phyloP scores from a whole-genome alignment of 768 basidiomycete species.

The Kwoniella europaea region DNA sequence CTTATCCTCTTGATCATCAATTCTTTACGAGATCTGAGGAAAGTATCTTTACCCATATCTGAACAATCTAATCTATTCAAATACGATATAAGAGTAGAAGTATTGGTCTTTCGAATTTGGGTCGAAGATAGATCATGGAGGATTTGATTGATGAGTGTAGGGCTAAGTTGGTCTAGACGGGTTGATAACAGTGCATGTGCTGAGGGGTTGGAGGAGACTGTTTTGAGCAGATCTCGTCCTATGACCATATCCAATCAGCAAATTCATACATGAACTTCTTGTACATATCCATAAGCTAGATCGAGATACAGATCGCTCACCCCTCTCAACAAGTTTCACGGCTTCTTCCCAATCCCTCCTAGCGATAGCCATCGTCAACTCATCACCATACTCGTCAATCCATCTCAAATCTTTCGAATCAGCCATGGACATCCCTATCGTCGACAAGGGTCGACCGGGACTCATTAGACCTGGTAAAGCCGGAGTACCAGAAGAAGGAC shows the following conservation, averaged over 20 bases:
- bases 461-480: conserved; percentile 71
- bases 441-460: conserved; percentile 64
- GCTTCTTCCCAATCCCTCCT: conserved; percentile 86
- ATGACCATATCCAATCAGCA: conserved; percentile 9
- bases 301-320: conserved; percentile 58
- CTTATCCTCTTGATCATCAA: conserved; percentile 78
- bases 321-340: conserved; percentile 80
- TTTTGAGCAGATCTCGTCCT: conserved; percentile 59
- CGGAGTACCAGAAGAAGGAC: conserved; percentile 54
- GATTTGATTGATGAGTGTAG: conserved; percentile 71
- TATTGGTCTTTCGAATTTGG: conserved; percentile 75
- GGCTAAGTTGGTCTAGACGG: conserved; percentile 70
- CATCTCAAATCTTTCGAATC: conserved; percentile 74
- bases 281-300: background rate
- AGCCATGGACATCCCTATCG: conserved; percentile 66
- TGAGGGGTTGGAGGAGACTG: conserved; percentile 33
- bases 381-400: conserved; percentile 88
- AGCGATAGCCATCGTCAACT: conserved; percentile 87
- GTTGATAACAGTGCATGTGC: conserved; percentile 58
- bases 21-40: conserved; percentile 76
- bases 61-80: conserved; percentile 76
- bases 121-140: conserved; percentile 75
- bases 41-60: conserved; percentile 77
- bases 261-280: background rate
- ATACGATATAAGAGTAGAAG: conserved; percentile 72